Base-by-base conservation (phyloP, 768 basidiomycete genomes). In the Flagelloscypha sp. region DNA sequence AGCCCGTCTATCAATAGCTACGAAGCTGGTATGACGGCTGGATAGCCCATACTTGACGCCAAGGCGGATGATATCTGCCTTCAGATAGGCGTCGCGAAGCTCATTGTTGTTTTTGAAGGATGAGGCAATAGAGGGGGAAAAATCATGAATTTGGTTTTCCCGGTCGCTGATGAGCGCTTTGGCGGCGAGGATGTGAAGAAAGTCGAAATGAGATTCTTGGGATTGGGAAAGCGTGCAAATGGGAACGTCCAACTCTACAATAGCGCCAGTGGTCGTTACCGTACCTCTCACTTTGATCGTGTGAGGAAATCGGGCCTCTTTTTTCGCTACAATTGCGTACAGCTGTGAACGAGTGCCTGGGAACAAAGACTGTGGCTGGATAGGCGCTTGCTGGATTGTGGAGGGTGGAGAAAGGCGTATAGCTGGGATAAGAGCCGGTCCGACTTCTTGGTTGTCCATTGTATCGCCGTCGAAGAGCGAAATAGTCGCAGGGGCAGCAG, bases 181-280 rank as follows among this genome's bases (percentile, higher is more conserved):
- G 2, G 75, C 77, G 5, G 73, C 68, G 25, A 79, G 55, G 0
- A 67, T 65, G 46, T 80, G 79, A n/a, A n/a, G n/a, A 12, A 60
- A 31, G 7, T 50, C 37, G 45, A 60, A 32, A 39, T 57, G 34
- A 19, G 50, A 44, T 56, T 68, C 42, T 37, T 59, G 30, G 52
- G 56, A 38, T 5, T 57, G 59, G 16, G n/a, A n/a, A n/a, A 59
- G 53, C 2, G 42, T 46, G 15, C 45, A 41, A 15, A 67, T 50
- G 2, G 57, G 57, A 19, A 65, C 53, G 1, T 33, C 40, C 13
- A 57, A 21, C 29, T 56, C 44, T 29, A 65, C 60, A 7, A 48
- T 21, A 18, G 36, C 37, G 3, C 47, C 50, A 0, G 62, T 55
- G 12, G 57, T 61, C 24, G 55, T 58, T n/a, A n/a, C n/a, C 7